Evolutionary conservation across 805 yeast species (phyloP), one percentile per base, ranked within the genome.

Genomic region (Wickerhamiella brachini): DNA sequence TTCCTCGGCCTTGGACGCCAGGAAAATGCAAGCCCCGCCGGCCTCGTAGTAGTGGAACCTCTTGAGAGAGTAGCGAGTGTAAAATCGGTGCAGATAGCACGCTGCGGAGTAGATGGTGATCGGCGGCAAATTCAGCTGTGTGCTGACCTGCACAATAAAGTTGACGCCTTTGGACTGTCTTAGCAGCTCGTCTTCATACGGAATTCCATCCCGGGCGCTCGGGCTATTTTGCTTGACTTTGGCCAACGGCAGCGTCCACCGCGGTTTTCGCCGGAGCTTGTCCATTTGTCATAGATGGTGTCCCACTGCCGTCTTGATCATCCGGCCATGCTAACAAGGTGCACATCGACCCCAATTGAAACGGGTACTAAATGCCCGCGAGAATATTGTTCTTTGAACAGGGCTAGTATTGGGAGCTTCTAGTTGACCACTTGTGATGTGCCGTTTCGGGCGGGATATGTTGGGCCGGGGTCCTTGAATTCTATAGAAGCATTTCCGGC

Each of bases 1-100:
- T 51, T 77, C 82, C 49, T 77, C 79, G 7, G 76, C 70, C 53
- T 77, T 77, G 50, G 77, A 68, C 3, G 80, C 80, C 23, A 77
- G 62, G 56, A 77, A 77, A 17, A 78, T 56, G 29, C 75, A 62
- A 2, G 79, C 70, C 1, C 77, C 78, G 0, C 73, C 80, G 7
- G 72, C 65, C 52, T 78, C 78, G 54, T 71, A 78, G 49, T 71
- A 71, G 53, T 76, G 80, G 54, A 65, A 65, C 44, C 65, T 60
- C 41, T 64, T 62, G 48, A 76, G 56, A 37, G 75, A 70, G 49
- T 65, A 62, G 24, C 76, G 63, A 71, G 73, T 70, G 58, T 76
- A 78, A 59, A 75, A 77, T 48, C 82, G 63, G 53, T 77, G 81
- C 49, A 77, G 65, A 53, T 67, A 72, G 15, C 65, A 65, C 22